Conservation (phyloP, 805 yeast species). For the Martiniozyma abietophila region DNA sequence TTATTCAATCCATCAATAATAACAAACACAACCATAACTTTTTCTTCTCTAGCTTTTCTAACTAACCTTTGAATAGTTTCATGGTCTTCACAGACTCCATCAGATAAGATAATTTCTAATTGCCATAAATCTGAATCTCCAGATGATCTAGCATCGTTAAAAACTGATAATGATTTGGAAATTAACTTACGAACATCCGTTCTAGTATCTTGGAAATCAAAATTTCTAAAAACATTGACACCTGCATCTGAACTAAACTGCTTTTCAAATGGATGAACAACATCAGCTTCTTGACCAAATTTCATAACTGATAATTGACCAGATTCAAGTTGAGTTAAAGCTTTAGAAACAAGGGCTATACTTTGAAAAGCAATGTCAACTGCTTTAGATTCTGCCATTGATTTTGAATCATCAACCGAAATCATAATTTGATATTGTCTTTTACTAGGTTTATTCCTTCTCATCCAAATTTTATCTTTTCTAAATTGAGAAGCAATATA, state of each 20-base stretch:
- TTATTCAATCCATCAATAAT: conserved; percentile 83
- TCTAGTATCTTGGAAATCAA: conserved; percentile 78
- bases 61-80: conserved; percentile 73
- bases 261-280: conserved; percentile 83
- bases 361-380: conserved; percentile 91
- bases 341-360: conserved; percentile 87
- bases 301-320: conserved; percentile 87
- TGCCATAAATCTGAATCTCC: conserved; percentile 73
- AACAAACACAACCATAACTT: conserved; percentile 91
- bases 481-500: conserved; percentile 96
- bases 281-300: conserved; percentile 76
- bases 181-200: conserved; percentile 79
- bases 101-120: conserved; percentile 84
- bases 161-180: conserved; percentile 59
- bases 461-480: conserved; percentile 96
- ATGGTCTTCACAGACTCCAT: conserved; percentile 97
- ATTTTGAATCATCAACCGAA: conserved; percentile 93
- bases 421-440: conserved; percentile 97
- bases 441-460: conserved; percentile 95
- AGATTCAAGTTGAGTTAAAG: conserved; percentile 86
- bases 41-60: conserved; percentile 84
- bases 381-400: conserved; percentile 90
- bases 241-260: conserved; percentile 84
- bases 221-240: conserved; percentile 74
- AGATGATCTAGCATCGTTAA: conserved; percentile 43